These are phyloP conservation scores for Gautieria morchelliformis DNA, from an alignment of 768 basidiomycete genomes.

Conservation along the genomic window DNA sequence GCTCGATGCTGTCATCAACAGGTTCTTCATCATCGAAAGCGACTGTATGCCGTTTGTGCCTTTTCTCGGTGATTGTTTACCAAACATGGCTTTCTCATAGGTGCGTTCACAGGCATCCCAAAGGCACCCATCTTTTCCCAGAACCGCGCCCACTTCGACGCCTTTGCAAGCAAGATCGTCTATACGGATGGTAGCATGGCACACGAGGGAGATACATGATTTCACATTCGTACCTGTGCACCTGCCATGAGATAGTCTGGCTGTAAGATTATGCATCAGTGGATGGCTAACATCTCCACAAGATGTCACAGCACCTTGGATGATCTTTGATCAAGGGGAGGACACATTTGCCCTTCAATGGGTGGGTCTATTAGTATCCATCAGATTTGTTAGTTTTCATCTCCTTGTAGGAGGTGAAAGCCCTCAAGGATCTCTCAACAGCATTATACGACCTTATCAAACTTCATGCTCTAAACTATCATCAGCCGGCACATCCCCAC, in stretches of 20 bases:
- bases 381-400: not conserved
- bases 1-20: too few relatives aligned
- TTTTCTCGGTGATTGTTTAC: too few relatives aligned
- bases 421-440: constrained; percentile 37
- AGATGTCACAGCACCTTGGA: constrained; percentile 46
- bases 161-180: constrained; percentile 39
- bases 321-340: constrained; percentile 31
- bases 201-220: constrained; percentile 43
- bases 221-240: constrained; percentile 40
- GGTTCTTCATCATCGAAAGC: too few relatives aligned
- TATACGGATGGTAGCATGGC: constrained; percentile 38
- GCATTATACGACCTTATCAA: constrained; percentile 36
- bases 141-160: too few relatives aligned
- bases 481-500: too few relatives aligned
- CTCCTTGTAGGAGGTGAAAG: constrained; percentile 42
- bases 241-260: constrained; percentile 31
- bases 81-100: too few relatives aligned
- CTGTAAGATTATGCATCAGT: constrained; percentile 43
- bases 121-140: too few relatives aligned
- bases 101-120: too few relatives aligned
- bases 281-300: constrained; percentile 39
- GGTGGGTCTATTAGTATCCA: constrained; percentile 24
- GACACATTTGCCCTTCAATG: constrained; percentile 51
- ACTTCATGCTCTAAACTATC: constrained; percentile 40
- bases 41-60: too few relatives aligned